These are phyloP conservation scores for Neotropicomus parvogracilis DNA, from an alignment of 1,284 basidiomycete genomes.

Conservation along the genomic window DNA sequence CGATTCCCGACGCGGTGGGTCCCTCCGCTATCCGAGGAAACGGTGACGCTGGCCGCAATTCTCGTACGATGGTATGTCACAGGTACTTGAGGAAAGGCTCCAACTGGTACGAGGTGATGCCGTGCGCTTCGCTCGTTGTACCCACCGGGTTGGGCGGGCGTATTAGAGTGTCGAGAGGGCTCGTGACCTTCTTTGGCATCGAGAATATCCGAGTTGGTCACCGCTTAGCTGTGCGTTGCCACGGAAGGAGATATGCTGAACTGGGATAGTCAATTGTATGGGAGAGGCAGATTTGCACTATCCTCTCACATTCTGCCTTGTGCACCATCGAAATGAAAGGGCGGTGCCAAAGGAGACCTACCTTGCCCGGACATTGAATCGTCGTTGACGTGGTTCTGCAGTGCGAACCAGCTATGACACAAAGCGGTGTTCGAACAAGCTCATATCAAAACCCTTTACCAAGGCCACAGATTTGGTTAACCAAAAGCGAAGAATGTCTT, in stretches of 20 bases:
- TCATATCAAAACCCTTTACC: background rate
- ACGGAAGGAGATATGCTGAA: conserved; percentile 8
- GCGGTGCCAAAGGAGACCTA: background rate
- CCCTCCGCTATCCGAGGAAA: conserved; percentile 18
- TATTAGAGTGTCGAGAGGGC: conserved; percentile 1
- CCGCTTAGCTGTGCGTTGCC: background rate
- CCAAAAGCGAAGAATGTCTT: background rate
- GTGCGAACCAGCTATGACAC: background rate
- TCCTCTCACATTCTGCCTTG: background rate
- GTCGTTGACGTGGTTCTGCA: background rate
- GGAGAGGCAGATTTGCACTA: background rate
- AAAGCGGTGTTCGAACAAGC: background rate
- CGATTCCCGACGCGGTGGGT: conserved; percentile 2
- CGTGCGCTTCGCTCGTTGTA: conserved; percentile 3
- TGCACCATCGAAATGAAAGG: conserved; percentile 1
- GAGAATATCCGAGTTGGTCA: background rate
- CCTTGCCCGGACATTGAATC: conserved; percentile 8
- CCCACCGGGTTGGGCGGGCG: conserved; percentile 7
- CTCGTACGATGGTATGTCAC: conserved; percentile 16
- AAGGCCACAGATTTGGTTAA: background rate
- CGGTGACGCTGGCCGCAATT: conserved; percentile 4
- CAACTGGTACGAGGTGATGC: conserved; percentile 5
- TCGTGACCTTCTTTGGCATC: conserved; percentile 8
- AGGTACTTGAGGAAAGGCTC: conserved; percentile 11
- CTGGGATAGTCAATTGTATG: background rate